Evolutionary conservation across 768 basidiomycete genomes (phyloP), one percentile per base, ranked within the genome.

Genomic region (Russula foetens): DNA sequence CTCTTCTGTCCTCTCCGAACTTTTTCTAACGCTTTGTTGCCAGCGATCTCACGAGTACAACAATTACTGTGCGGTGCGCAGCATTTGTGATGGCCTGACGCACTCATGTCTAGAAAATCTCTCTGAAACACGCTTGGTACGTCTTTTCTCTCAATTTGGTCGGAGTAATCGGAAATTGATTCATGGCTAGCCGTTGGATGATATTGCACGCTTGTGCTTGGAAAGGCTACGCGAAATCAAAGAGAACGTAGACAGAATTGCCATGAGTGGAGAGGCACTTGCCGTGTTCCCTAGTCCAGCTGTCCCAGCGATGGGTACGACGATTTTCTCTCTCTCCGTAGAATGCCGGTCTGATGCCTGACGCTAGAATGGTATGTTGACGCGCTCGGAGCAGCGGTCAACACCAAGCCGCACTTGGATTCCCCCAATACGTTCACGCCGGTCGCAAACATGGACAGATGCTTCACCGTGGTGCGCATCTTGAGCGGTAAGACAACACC

Each of bases 61-160:
- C 51, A 62, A 62, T 14, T 62, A 43, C 24, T 43, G 61, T 51
- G 78, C 75, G 12, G 75, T 79, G 19, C 70, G 74, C 60, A 72
- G 79, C 79, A 58, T 62, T 15, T 58, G 43, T 46, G 39, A 52
- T 19, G 56, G 61, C 23, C 12, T 62, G 29, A 33, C 38, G 19
- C 56, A 62, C 29, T 45, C 49, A 66, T 70, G n/a, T 28, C 35
- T 23, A 24, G 23, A 28, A 23, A 28, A 48, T 0, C 31, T 38
- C n/a, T 23, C 45, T 46, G 35, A 26, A 31, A 9, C 19, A 15
- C 52, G 12, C 14, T 28, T 62, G 45, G 61, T 58, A 8, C 24
- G 56, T 48, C 29, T 26, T 26, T n/a, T 41, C 11, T 52, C 35
- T 35, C 35, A 29, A 4, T 38, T 8, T 24, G 23, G 1, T 0